phyloP scores from a whole-genome alignment of 768 basidiomycete species.

The Obba rivulosa region DNA sequence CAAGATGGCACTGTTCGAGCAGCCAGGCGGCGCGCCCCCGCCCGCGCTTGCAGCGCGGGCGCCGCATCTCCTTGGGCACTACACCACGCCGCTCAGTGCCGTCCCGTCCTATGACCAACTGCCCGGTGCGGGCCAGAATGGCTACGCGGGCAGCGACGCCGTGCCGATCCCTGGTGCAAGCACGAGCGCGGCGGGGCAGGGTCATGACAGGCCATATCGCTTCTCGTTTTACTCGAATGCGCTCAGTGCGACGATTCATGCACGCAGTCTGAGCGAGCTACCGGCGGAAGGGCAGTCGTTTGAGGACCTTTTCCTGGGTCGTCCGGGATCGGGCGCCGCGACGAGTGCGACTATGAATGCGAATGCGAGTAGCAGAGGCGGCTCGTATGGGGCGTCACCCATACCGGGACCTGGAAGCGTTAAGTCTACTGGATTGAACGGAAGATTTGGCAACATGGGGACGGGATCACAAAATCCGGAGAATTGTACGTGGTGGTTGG shows the following conservation, averaged over 20 bases:
- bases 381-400: constrained; percentile 3
- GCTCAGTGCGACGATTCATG: constrained; percentile 89
- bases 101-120: constrained; percentile 41
- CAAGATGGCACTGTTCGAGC: constrained; percentile 90
- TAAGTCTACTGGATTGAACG: constrained; percentile 3
- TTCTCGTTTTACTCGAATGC: constrained; percentile 99
- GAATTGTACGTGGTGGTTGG: constrained; percentile 94
- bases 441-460: constrained; percentile 10
- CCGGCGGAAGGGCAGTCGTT: constrained; percentile 93
- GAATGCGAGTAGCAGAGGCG: neutral
- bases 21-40: constrained; percentile 37
- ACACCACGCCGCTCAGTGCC: constrained; percentile 25
- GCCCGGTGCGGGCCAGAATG: constrained; percentile 3
- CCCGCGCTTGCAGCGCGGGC: constrained; percentile 38
- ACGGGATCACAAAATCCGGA: constrained; percentile 42
- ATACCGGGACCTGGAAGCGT: constrained; percentile 3
- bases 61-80: constrained; percentile 16
- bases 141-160: constrained; percentile 7
- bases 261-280: constrained; percentile 85
- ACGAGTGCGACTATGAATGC: neutral
- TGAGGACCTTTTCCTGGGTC: constrained; percentile 77
- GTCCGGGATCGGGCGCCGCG: constrained; percentile 16
- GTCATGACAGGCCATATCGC: constrained; percentile 86
- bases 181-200: constrained; percentile 8
- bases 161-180: constrained; percentile 3